phyloP scores from a whole-genome alignment of 352 stramenopile species.

The Globisporangium heterothallicum region DNA sequence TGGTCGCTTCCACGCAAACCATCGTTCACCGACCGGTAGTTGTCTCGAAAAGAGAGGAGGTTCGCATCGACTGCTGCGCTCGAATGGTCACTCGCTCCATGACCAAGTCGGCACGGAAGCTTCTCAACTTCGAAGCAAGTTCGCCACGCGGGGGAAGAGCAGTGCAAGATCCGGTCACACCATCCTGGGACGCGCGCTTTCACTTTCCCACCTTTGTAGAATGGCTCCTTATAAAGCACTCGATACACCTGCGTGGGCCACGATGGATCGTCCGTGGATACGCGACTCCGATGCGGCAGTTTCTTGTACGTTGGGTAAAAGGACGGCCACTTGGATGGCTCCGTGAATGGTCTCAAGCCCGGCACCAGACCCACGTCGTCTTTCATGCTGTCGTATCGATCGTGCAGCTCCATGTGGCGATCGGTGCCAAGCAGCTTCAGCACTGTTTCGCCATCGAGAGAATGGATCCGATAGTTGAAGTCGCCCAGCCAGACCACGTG shows the following conservation, averaged over 20 bases:
- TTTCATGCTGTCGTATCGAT: slow-evolving; percentile 63
- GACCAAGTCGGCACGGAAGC: slow-evolving; percentile 17
- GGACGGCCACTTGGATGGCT: slow-evolving; percentile 57
- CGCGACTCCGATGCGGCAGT: slow-evolving; percentile 24
- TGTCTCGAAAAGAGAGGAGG: slow-evolving; percentile 25
- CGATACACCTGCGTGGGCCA: slow-evolving; percentile 59
- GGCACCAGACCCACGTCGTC: slow-evolving; percentile 35
- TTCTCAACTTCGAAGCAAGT: slow-evolving; percentile 34
- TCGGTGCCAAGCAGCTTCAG: slow-evolving; percentile 33
- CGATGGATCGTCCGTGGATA: slow-evolving; percentile 22
- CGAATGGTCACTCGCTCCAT: not conserved
- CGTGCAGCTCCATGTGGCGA: slow-evolving; percentile 51
- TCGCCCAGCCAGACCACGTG: slow-evolving; percentile 81
- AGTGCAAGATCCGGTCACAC: slow-evolving; percentile 66
- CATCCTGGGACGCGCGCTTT: slow-evolving; percentile 62
- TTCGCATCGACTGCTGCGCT: slow-evolving; percentile 3
- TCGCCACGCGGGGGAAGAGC: slow-evolving; percentile 20
- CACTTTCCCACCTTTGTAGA: slow-evolving; percentile 64
- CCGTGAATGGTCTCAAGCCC: slow-evolving; percentile 35
- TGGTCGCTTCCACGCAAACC: slow-evolving; percentile 57
- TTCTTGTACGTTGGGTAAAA: slow-evolving; percentile 85
- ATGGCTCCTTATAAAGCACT: slow-evolving; percentile 48
- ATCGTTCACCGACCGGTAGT: slow-evolving; percentile 61
- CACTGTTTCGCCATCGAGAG: slow-evolving; percentile 40
- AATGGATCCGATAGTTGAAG: slow-evolving; percentile 71